Evolutionary conservation across 2,329 filamentous ascomycete species (phyloP), one percentile per base, ranked within the genome.

Genomic region (Penicillium concentricum): DNA sequence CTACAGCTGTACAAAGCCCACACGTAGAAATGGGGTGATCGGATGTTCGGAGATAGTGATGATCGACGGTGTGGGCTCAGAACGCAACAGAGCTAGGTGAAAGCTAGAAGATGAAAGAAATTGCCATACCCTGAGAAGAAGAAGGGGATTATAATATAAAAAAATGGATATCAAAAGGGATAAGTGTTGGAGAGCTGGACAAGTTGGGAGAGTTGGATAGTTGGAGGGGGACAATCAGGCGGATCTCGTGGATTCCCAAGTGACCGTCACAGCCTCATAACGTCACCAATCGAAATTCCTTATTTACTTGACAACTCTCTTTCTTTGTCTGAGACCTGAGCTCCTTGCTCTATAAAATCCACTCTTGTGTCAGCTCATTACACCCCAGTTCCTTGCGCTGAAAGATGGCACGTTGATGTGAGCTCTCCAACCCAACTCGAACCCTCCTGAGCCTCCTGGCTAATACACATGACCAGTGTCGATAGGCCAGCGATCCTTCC

Each of bases 321-420:
- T n/a, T 39, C n/a, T 42, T 16, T 34, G 24, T 16, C 28, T 16
- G 20, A 12, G n/a, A 48, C 4, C 12, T n/a, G 28, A 18, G 32
- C 13, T 13, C 4, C 4, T 34, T 42, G 3, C 15, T 30, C 26
- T 20, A 15, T 18, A 28, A 24, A 28, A 5, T 7, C 24, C 20
- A 47, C 22, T 46, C 0, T 46, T 22, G 42, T 18, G 42, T 32
- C 51, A 39, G 42, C 18, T 47, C 24, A 20, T 28, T 24, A 30
- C 12, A 51, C 30, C 7, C 20, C 6, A 13, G 16, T 35, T 34
- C 45, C n/a, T 34, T 16, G 13, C 34, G 28, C 35, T 41, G 30
- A 26, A 56, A 46, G 18, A 57, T 57, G 54, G 43, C 49, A 35
- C 15, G 22, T 53, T 54, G 50, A 54, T 48, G 54, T 53, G 54